phyloP scores from a whole-genome alignment of 495 filamentous ascomycete genomes.

The Amorphotheca resinae region DNA sequence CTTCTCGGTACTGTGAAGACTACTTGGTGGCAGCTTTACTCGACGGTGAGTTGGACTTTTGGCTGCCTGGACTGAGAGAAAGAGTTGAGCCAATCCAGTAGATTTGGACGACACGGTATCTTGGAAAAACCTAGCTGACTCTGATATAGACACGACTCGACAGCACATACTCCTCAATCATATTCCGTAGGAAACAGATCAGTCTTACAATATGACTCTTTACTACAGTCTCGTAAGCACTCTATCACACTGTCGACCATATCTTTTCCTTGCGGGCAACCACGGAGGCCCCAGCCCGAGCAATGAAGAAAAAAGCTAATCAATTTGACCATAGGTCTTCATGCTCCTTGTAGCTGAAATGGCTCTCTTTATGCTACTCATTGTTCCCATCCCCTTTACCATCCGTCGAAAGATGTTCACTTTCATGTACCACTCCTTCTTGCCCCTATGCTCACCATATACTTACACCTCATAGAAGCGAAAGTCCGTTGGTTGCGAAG shows the following conservation, averaged over 20 bases:
- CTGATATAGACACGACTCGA: conserved; percentile 13
- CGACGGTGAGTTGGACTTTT: no score
- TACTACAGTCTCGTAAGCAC: conserved; percentile 96
- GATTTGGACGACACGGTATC: no score
- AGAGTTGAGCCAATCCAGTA: no score
- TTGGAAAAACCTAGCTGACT: not conserved
- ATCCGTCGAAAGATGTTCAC: conserved; percentile 81
- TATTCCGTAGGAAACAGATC: not conserved
- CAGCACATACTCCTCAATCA: not conserved
- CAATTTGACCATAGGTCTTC: conserved; percentile 57
- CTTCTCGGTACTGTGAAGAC: no score
- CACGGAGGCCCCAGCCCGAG: not conserved
- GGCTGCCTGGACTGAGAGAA: no score
- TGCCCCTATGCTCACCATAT: not conserved
- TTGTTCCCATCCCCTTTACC: conserved; percentile 81
- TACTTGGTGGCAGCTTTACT: no score
- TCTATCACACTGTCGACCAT: conserved; percentile 12
- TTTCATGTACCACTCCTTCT: conserved; percentile 32
- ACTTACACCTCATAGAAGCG: conserved; percentile 41
- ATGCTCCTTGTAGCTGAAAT: conserved; percentile 87
- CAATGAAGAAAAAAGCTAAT: no score
- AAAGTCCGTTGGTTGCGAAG: conserved; percentile 54
- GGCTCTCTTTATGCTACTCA: conserved; percentile 79
- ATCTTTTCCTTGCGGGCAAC: not conserved
- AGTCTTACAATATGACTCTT: conserved; percentile 71